These are phyloP conservation scores for Musa schizocarpa DNA, from an alignment of 176 grass and related monocot genomes.

Conservation along the genomic window DNA sequence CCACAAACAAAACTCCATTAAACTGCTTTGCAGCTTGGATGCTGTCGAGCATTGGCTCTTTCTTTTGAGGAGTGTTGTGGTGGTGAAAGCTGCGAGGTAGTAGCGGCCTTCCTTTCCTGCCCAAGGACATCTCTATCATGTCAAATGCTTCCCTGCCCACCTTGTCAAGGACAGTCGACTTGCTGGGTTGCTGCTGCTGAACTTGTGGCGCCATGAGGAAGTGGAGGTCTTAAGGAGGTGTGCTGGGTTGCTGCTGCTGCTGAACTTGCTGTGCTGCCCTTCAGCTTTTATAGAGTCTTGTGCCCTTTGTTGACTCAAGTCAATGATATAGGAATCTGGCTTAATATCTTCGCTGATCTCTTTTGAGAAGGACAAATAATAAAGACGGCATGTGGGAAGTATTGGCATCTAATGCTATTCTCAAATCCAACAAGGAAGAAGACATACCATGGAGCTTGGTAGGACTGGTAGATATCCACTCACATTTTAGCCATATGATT, in stretches of 20 bases:
- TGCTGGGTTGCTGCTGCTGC: neutral
- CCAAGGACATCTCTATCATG: neutral
- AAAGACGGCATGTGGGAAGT: neutral
- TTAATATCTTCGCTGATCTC: neutral
- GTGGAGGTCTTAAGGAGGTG: neutral
- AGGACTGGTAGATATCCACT: too few relatives aligned
- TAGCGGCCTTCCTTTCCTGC: neutral
- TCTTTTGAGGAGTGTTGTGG: neutral
- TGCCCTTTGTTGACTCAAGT: neutral
- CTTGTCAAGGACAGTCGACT: neutral
- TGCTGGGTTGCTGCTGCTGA: too few relatives aligned
- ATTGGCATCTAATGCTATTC: neutral
- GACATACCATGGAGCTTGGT: too few relatives aligned
- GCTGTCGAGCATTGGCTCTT: conserved; percentile 9
- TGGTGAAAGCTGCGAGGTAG: neutral
- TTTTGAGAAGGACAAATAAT: neutral
- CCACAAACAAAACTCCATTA: neutral
- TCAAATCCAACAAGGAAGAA: too few relatives aligned
- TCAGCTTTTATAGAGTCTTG: neutral
- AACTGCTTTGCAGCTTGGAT: conserved; percentile 5
- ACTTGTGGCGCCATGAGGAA: neutral
- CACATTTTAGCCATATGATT: too few relatives aligned
- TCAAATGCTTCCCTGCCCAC: neutral
- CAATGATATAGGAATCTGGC: neutral
- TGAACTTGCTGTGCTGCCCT: neutral